Base-by-base conservation (phyloP, 202 grass and related monocot species). In the Schoenoplectus tabernaemontani region DNA sequence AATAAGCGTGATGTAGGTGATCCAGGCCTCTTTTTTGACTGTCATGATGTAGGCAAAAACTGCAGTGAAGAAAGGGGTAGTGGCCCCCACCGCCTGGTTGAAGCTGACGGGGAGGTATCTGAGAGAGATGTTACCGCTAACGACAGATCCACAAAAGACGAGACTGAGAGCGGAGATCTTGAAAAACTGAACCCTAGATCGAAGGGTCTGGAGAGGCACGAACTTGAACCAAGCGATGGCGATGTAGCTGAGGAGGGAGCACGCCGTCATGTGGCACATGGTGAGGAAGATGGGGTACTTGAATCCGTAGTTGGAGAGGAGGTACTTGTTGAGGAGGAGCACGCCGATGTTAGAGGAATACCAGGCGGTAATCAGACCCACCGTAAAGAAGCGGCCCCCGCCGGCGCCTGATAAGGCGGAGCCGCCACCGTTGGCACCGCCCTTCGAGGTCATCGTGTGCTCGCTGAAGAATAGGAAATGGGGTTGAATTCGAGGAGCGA, bases 81-180 rank as follows among this genome's bases (percentile, higher is more conserved):
- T 93, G 16, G 90, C 90, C 38, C 90, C 90, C 9, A 93, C 85
- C 1, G 90, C 90, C 83, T 93, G 90, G 69, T 93, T 89, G 87
- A 92, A 92, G 44, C 87, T 89, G 8, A 92, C 90, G 19, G 90
- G 90, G 46, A 92, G 76, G 80, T 89, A 93, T 39, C 90, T 81
- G 19, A 93, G 87, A 48, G 90, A 93, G 62, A 93, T 32, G 63
- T 89, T 93, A 15, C 90, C 90, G 33, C 87, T 87, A 63, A 93
- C 90, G 53, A 93, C 90, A 59, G 90, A 93, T 59, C 51, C 69
- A 57, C 90, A 93, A 82, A 93, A 93, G 61, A 93, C 85, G 76
- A 89, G 82, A 63, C 87, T 86, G 62, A 93, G 90, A 0, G 85
- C 76, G 46, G 87, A 77, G 85, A 93, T 89, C 85, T 89, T 87